A percentile compares a stretch with the other conserved stretches of the same genome.
Evolutionary conservation across 2,329 filamentous ascomycete species (phyloP).

Genomic region (Cladosporium sp.): DNA sequence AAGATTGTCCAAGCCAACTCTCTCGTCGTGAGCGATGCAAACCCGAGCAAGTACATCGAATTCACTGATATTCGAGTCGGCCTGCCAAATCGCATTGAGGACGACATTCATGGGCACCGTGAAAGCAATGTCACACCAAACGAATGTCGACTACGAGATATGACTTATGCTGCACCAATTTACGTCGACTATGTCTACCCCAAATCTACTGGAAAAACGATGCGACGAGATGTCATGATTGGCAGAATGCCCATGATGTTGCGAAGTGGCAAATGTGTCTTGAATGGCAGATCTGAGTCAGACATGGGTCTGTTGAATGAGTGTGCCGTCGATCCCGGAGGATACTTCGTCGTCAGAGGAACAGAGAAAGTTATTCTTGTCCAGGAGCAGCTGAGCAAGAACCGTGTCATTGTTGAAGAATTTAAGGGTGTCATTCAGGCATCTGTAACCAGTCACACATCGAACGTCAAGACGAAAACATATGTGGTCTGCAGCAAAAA

Average conservation of each 20-base stretch:
- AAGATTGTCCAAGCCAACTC: conserved; percentile 93
- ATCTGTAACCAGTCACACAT: conserved; percentile 95
- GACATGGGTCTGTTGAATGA: conserved; percentile 93
- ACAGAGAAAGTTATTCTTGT: conserved; percentile 99
- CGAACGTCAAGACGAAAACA: conserved; percentile 96
- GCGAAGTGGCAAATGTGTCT: conserved; percentile 87
- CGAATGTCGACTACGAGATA: conserved; percentile 92
- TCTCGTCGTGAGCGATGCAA: conserved; percentile 85
- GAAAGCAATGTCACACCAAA: conserved; percentile 77
- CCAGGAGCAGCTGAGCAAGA: conserved; percentile 98
- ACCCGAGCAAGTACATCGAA: conserved; percentile 81
- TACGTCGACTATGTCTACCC: conserved; percentile 90
- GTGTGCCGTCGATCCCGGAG: conserved; percentile 91
- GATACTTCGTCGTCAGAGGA: conserved; percentile 96
- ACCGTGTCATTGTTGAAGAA: conserved; percentile 94
- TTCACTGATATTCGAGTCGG: conserved; percentile 77
- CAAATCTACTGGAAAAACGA: conserved; percentile 73
- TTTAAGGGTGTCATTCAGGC: conserved; percentile 94
- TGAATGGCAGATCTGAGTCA: conserved; percentile 78
- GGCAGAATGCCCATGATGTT: conserved; percentile 96
- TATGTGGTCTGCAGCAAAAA: conserved; percentile 64
- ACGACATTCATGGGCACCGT: conserved; percentile 67
- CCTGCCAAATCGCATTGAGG: conserved; percentile 75
- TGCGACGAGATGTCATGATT: conserved; percentile 72
- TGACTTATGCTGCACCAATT: conserved; percentile 97